Evolutionary conservation across 192 early-diverging fungal genomes (phyloP).

Genomic region (Coemansia sp.): DNA sequence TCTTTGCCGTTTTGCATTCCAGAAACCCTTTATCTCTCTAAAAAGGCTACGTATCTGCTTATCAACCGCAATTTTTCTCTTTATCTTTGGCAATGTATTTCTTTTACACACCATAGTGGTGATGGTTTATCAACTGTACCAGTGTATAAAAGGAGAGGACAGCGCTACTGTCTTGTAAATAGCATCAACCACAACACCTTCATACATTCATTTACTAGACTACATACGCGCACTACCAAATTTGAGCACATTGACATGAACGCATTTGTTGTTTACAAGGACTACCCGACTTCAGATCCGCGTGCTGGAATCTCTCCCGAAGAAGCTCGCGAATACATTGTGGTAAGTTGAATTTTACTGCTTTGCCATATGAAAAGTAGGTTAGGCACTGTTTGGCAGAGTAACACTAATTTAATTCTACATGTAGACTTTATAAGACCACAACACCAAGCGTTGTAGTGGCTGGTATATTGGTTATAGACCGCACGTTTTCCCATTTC

Average conservation of each 20-base stretch:
- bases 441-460: too few relatives aligned
- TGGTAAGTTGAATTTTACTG: conserved; percentile 11
- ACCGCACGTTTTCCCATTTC: too few relatives aligned
- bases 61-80: background rate
- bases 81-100: background rate
- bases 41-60: too few relatives aligned
- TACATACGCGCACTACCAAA: background rate
- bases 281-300: conserved; percentile 40
- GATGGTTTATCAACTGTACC: background rate
- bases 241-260: background rate
- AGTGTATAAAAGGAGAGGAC: background rate
- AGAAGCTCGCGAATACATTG: conserved; percentile 25
- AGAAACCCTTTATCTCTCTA: background rate
- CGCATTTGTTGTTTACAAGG: conserved; percentile 16
- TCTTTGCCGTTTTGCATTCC: background rate
- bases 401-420: too few relatives aligned
- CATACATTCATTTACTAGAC: background rate
- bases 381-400: too few relatives aligned
- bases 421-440: too few relatives aligned
- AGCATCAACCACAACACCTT: background rate
- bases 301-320: conserved; percentile 19
- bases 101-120: background rate
- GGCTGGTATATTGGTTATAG: too few relatives aligned
- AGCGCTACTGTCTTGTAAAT: background rate
- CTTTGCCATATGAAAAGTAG: too few relatives aligned